Base-by-base conservation (phyloP, 257 asterid species). In the Cinchona pubescens region DNA sequence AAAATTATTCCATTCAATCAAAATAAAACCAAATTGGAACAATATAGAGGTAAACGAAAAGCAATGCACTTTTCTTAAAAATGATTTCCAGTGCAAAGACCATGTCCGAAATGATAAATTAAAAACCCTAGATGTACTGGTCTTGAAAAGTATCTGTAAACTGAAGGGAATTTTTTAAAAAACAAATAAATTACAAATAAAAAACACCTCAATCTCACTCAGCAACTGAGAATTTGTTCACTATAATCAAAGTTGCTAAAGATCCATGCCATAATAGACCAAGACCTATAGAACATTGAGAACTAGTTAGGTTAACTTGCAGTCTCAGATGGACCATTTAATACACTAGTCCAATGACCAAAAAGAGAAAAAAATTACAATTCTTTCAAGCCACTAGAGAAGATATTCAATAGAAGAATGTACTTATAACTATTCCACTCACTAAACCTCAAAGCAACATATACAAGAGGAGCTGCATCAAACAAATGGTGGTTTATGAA, bases 391-490 rank as follows among this genome's bases (percentile, higher is more conserved):
- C 60, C 40, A 67, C 65, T 13, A 34, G 34, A 15, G n/a, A 35
- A 15, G n/a, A 48, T 74, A 40, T 45, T 62, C 66, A 43, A 45
- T 27, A 43, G 30, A 14, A 42, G 48, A 38, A 23, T 76, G n/a
- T 51, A 53, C 2, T 55, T 40, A 56, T 16, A 75, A 42, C 70
- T 16, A 27, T 9, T 14, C 61, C 12, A 21, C 32, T 38, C n/a
- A 63, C 49, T 5, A 63, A 76, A 19, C 35, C 0, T 30, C 38
- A 19, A 67, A 71, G 75, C 29, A 70, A 51, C 40, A 55, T 67
- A 78, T 40, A 76, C 23, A 72, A 30, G 71, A 49, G 37, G 37
- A 51, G 72, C 49, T 40, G 59, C 78, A 82, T 34, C 59, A 64
- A 43, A 58, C 60, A 21, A 70, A 81, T 23, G 45, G 29, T 69